These are phyloP conservation scores for Pseudocercospora fuligena DNA, from an alignment of 2,329 filamentous ascomycete species.

Conservation along the genomic window DNA sequence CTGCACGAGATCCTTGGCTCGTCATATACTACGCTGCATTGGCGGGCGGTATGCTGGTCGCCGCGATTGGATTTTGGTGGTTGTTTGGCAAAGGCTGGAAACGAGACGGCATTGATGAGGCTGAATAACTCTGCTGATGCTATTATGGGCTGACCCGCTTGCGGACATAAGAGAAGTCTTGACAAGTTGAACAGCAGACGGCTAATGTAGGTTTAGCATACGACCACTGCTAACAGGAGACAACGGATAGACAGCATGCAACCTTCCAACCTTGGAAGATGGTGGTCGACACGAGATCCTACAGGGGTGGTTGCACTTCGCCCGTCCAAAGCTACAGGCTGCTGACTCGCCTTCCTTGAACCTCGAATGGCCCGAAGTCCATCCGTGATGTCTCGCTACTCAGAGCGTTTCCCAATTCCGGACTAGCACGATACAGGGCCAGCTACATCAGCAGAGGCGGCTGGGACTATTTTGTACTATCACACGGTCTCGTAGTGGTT, in stretches of 20 bases:
- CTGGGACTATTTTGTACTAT: background rate
- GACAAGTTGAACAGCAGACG: background rate
- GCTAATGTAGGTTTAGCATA: background rate
- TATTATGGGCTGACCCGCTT: no score
- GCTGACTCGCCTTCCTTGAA: background rate
- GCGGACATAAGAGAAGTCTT: no score
- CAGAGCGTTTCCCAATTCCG: background rate
- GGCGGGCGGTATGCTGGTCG: slow-evolving; percentile 16
- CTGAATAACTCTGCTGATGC: background rate
- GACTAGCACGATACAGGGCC: background rate
- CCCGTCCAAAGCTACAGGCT: background rate
- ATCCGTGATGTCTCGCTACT: background rate
- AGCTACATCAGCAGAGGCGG: background rate
- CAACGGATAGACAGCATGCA: background rate
- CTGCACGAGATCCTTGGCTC: slow-evolving; percentile 24
- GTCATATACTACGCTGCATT: slow-evolving; percentile 19
- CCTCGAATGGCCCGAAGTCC: background rate
- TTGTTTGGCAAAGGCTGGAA: slow-evolving; percentile 8
- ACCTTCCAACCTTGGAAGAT: background rate
- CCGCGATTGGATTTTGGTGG: slow-evolving; percentile 17
- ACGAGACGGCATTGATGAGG: background rate
- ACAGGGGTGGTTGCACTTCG: background rate
- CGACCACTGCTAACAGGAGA: no score
- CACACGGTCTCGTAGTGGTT: background rate
- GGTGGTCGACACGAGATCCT: background rate